Evolutionary conservation across 2,329 filamentous ascomycete genomes (phyloP), one percentile per base, ranked within the genome.

Genomic region (Colletotrichum brevisporum): DNA sequence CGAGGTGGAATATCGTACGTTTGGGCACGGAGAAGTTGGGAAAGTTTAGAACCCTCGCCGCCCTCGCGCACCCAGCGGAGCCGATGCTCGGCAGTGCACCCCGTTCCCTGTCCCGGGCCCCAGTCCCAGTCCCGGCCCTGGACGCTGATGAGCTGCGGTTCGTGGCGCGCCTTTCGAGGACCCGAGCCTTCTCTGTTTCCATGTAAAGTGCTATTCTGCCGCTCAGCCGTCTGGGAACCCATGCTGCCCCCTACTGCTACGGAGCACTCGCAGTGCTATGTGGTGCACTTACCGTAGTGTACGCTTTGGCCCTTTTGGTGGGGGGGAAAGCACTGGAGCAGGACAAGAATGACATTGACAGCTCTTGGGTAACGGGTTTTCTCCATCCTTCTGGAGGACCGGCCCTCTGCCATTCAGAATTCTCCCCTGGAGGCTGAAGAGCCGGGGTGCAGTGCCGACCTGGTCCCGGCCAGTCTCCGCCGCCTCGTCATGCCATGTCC

Each of bases 271-370:
- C 31, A 36, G 31, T 36, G 10, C 8, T 8, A 36, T 8, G 31
- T 36, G 10, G 31, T 8, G 10, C 31, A 36, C 31, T 36, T 10
- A 36, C 31, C 31, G 39, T n/a, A n/a, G n/a, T n/a, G n/a, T 50
- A 48, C 62, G 67, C 67, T 69, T 41, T 55, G 67, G 55, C 66
- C 43, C 16, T 63, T 48, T 27, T 41, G 31, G 66, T 55, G 66
- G 66, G 51, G 54, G 21, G 51, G 54, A 3, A 24, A 24, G 21
- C 21, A 24, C 21, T 24, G 21, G 50, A 48, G 16, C 50, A n/a
- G 9, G 27, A 43, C 45, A 62, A 56, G 15, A 21, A 45, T 55
- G 66, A 52, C 61, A 21, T 39, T 55, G 66, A 52, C 61, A 55
- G 24, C 56, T 36, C 31, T 39, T 24, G 21, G 21, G n/a, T n/a